A percentile compares a stretch with the other conserved stretches of the same genome.
phyloP scores from a whole-genome alignment of 169 alveolate genomes.

The Eimeria falciformis region DNA sequence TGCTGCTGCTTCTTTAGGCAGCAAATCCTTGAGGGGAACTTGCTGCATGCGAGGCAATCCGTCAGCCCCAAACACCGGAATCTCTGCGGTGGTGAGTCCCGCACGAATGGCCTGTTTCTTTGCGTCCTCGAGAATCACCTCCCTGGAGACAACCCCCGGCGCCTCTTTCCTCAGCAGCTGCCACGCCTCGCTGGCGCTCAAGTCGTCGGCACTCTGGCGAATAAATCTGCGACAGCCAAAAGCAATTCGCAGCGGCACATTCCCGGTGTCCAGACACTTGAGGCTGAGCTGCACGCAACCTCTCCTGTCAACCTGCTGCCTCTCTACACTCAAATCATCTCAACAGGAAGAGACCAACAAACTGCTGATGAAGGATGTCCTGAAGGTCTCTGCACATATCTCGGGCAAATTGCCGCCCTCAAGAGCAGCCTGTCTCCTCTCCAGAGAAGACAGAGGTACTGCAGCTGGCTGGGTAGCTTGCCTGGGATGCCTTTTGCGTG shows the following conservation, averaged over 20 bases:
- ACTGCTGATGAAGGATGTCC: no score
- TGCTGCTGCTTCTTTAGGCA: neutral
- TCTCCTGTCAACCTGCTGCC: no score
- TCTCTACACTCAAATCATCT: no score
- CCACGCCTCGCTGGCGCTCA: neutral
- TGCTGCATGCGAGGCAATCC: neutral
- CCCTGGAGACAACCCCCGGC: conserved; percentile 7
- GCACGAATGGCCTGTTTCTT: neutral
- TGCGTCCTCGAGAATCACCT: conserved; percentile 14
- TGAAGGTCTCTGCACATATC: no score
- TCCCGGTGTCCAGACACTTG: no score
- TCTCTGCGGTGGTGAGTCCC: conserved; percentile 10
- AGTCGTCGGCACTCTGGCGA: conserved; percentile 29
- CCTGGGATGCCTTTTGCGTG: conserved; percentile 31
- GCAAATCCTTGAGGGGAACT: neutral
- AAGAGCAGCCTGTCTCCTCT: no score
- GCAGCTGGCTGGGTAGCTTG: neutral
- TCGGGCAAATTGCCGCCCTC: no score
- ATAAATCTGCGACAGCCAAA: neutral
- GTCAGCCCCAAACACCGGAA: conserved; percentile 11
- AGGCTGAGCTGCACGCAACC: no score
- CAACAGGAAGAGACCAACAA: no score
- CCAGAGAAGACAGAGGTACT: neutral
- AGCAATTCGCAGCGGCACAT: neutral
- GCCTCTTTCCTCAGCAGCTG: conserved; percentile 15